phyloP scores from a whole-genome alignment of 2,329 filamentous ascomycete species.

The Fusarium dimerum region DNA sequence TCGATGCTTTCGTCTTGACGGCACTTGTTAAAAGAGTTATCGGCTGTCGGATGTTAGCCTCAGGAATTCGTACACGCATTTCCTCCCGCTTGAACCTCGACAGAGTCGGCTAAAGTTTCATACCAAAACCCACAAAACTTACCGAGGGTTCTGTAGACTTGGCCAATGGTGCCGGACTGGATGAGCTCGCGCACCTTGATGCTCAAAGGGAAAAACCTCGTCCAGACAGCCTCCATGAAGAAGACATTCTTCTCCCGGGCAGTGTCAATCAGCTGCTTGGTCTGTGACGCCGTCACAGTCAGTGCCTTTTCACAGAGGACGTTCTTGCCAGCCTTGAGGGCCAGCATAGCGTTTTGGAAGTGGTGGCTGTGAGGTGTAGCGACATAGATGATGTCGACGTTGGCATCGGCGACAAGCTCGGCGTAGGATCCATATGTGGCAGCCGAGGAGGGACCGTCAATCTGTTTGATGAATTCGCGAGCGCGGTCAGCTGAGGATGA shows the following conservation, averaged over 20 bases:
- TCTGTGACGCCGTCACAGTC: slow-evolving; percentile 79
- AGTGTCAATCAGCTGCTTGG: slow-evolving; percentile 69
- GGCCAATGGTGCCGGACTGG: slow-evolving; percentile 54
- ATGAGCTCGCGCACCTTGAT: slow-evolving; percentile 71
- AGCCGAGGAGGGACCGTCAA: slow-evolving; percentile 67
- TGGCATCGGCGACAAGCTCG: slow-evolving; percentile 75
- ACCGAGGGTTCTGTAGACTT: slow-evolving; percentile 61
- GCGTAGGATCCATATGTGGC: slow-evolving; percentile 79
- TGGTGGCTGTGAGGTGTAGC: slow-evolving; percentile 92
- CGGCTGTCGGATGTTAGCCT: slow-evolving; percentile 41
- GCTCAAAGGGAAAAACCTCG: slow-evolving; percentile 82
- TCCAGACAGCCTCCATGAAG: slow-evolving; percentile 90
- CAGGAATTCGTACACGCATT: not conserved
- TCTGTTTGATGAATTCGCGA: slow-evolving; percentile 69
- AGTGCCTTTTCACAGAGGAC: slow-evolving; percentile 91
- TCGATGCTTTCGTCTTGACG: slow-evolving; percentile 57
- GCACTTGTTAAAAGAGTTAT: slow-evolving; percentile 62
- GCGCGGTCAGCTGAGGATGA: slow-evolving; percentile 72
- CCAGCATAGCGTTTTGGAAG: slow-evolving; percentile 88
- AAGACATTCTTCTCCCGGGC: slow-evolving; percentile 73
- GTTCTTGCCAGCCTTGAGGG: slow-evolving; percentile 79
- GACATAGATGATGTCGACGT: slow-evolving; percentile 85
- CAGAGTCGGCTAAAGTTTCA: no score
- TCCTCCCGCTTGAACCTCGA: no score
- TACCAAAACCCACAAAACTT: slow-evolving; percentile 20